Evolutionary conservation across 2,329 filamentous ascomycete species (phyloP), one percentile per base, ranked within the genome.

Genomic region (Trichoderma brevicompactum): DNA sequence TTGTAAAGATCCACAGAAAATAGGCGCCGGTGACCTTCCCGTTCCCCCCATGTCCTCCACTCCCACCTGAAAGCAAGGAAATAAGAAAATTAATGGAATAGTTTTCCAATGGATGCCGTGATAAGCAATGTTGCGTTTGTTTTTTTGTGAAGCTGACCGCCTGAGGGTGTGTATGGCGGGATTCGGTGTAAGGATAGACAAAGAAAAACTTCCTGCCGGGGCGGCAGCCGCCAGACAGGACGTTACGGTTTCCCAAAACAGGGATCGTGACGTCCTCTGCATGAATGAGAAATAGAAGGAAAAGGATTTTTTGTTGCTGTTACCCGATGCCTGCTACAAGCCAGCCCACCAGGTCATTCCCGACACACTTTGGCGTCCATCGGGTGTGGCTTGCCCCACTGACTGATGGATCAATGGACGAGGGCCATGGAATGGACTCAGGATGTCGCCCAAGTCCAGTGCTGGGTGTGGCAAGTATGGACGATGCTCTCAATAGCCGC

Each of bases 401-500:
- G 38, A 43, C 41, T 23, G n/a, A 34, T 49, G 34, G 58, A 34
- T 23, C 38, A 52, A 62, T 62, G 40, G 48, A 49, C 28, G 17
- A 49, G 17, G 46, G 19, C 23, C n/a, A 40, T 40, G 46, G 58
- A 34, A 41, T 41, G 38, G 36, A 19, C 59, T 62, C 48, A 28
- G 36, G 48, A 34, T 44, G 19, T 43, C 19, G 36, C 48, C 36
- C 28, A 34, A 49, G 34, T 43, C 59, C 49, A 17, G 38, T 17
- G 12, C 13, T 15, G 36, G 38, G 40, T 5, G n/a, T 7, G 28
- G 59, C 23, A 32, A 32, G 43, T 34, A 50, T 17, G n/a, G 46
- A 23, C 36, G 46, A 43, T 46, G 19, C 19, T 43, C 66, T 72
- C 68, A 77, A 68, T 74, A 77, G 40, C 74, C 72, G 40, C 69